Conservation (phyloP, 208 protist species). For the Crithidia brevicula region DNA sequence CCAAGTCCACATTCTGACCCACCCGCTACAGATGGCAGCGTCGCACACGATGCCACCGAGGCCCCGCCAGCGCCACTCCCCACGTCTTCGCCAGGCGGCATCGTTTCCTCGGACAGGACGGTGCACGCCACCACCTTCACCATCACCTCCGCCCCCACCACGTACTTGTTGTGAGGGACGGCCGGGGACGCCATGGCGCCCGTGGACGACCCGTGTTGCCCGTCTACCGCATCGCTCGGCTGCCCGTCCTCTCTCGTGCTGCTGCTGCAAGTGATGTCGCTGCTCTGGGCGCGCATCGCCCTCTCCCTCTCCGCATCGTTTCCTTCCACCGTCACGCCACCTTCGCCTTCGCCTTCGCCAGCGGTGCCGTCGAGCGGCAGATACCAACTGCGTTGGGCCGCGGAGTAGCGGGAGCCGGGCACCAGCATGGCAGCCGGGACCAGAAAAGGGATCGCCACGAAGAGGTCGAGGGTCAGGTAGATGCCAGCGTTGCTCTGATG, state of each 20-base stretch:
- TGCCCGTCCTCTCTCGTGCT: too few species aligned
- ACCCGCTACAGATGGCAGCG: neutral
- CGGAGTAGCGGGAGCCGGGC: constrained; percentile 52
- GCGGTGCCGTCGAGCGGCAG: constrained; percentile 79
- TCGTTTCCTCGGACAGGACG: constrained; percentile 39
- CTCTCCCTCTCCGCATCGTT: neutral
- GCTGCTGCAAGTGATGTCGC: too few species aligned
- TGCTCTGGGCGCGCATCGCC: too few species aligned
- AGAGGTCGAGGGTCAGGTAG: constrained; percentile 66
- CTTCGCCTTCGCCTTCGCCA: constrained; percentile 6
- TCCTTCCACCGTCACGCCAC: neutral
- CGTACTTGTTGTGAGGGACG: constrained; percentile 58
- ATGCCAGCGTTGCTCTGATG: constrained; percentile 48
- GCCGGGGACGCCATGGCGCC: neutral
- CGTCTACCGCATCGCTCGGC: too few species aligned
- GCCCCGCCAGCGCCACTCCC: neutral
- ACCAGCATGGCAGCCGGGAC: constrained; percentile 67
- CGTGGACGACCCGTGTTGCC: too few species aligned
- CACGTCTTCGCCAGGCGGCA: constrained; percentile 9
- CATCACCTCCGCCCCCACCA: constrained; percentile 69
- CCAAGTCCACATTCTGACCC: neutral
- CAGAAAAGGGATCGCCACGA: constrained; percentile 59
- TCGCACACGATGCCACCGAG: constrained; percentile 6
- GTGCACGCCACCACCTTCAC: constrained; percentile 56
- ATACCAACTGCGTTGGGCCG: constrained; percentile 46